Conservation (phyloP, 2,329 filamentous ascomycete genomes). For the Aspergillus chevalieri region DNA sequence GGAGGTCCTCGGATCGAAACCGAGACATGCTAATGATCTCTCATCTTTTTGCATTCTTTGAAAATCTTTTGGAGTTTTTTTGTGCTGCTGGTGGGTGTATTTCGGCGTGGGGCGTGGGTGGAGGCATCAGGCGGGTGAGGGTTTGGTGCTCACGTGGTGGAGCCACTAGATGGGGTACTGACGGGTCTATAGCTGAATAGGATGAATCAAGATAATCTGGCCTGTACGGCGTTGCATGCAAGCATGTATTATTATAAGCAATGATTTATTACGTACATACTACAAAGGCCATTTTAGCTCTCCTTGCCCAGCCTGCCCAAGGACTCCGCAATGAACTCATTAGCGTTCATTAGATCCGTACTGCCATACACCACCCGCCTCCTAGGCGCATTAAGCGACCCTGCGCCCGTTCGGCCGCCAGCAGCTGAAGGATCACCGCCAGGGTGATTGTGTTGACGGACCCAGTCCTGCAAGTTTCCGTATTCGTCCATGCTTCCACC, state of each 20-base stretch:
- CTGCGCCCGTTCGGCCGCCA: slow-evolving; percentile 21
- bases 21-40: slow-evolving; percentile 6
- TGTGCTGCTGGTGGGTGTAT: not conserved
- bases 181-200: not conserved
- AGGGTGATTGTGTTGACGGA: slow-evolving; percentile 58
- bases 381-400: slow-evolving; percentile 48
- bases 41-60: not conserved
- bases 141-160: not conserved
- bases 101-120: not conserved
- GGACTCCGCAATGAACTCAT: slow-evolving; percentile 55
- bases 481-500: slow-evolving; percentile 99
- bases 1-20: slow-evolving; percentile 30
- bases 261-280: not conserved
- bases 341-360: slow-evolving; percentile 65
- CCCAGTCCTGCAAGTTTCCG: slow-evolving; percentile 95
- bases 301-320: slow-evolving; percentile 53
- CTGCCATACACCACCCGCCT: slow-evolving; percentile 90
- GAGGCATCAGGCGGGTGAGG: not conserved
- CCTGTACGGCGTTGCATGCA: not conserved
- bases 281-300: slow-evolving; percentile 27
- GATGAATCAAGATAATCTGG: not conserved
- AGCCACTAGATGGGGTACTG: not conserved
- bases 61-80: not conserved
- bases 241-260: not conserved
- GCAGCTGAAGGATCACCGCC: slow-evolving; percentile 38